These are phyloP conservation scores for Paxillus ammoniavirescens DNA, from an alignment of 768 basidiomycete genomes.

Conservation along the genomic window DNA sequence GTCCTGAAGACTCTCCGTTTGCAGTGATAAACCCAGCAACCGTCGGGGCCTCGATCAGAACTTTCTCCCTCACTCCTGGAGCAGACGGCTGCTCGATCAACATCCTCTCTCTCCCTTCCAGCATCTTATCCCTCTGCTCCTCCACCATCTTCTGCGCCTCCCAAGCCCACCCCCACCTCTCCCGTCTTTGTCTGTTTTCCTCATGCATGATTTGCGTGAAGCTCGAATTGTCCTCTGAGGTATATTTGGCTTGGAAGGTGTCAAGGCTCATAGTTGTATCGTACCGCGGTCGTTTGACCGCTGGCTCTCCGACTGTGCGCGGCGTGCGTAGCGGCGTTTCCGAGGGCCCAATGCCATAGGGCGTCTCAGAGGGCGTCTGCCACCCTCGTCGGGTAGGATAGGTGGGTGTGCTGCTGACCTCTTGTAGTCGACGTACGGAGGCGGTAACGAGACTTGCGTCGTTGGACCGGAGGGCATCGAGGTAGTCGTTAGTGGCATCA, in stretches of 20 bases:
- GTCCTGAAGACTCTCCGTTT: conserved; percentile 15
- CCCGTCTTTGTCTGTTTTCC: conserved; percentile 81
- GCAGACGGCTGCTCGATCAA: conserved; percentile 65
- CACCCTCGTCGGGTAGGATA: conserved; percentile 30
- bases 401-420: conserved; percentile 53
- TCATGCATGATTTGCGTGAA: conserved; percentile 90
- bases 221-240: conserved; percentile 96
- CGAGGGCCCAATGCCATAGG: conserved; percentile 53
- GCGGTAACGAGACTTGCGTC: conserved; percentile 77
- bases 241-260: conserved; percentile 86
- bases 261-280: conserved; percentile 71
- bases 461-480: conserved; percentile 73
- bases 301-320: conserved; percentile 39
- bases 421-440: conserved; percentile 71
- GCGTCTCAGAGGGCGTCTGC: conserved; percentile 61
- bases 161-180: conserved; percentile 92
- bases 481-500: conserved; percentile 84
- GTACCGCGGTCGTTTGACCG: conserved; percentile 56
- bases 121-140: conserved; percentile 57
- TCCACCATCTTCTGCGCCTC: conserved; percentile 85
- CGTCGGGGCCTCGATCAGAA: conserved; percentile 59
- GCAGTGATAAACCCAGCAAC: conserved; percentile 53
- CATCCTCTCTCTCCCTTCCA: conserved; percentile 67
- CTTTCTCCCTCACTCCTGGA: conserved; percentile 65
- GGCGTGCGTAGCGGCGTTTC: conserved; percentile 66